These are phyloP conservation scores for Xylaria digitata DNA, from an alignment of 2,329 filamentous ascomycete species.

Conservation along the genomic window DNA sequence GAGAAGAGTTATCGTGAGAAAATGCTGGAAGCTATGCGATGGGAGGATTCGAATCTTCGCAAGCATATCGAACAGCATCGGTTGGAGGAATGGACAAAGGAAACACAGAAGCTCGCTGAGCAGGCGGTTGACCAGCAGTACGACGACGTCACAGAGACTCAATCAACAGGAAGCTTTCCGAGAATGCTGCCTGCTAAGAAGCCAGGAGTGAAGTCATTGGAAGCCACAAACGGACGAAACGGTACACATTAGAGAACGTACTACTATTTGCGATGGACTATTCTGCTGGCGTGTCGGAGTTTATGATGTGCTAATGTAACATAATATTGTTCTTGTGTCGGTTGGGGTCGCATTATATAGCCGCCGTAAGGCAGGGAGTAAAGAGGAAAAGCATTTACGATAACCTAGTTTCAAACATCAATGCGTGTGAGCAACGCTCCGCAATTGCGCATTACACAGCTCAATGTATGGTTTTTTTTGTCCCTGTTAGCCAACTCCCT, in stretches of 20 bases:
- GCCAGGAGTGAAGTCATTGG: conserved; percentile 35
- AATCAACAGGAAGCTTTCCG: conserved; percentile 24
- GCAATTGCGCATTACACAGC: neutral
- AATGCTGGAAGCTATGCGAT: conserved; percentile 76
- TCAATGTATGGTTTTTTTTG: neutral
- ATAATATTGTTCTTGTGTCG: conserved; percentile 37
- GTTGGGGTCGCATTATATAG: conserved; percentile 43
- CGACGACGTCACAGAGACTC: conserved; percentile 44
- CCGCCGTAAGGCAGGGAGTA: conserved; percentile 37
- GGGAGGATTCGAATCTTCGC: conserved; percentile 75
- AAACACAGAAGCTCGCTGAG: conserved; percentile 47
- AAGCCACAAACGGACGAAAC: conserved; percentile 43
- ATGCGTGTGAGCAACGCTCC: neutral
- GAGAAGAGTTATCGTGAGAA: conserved; percentile 73
- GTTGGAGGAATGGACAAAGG: conserved; percentile 73
- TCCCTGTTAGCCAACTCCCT: neutral
- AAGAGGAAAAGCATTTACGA: conserved; percentile 40
- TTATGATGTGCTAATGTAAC: conserved; percentile 36
- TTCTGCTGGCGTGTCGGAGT: conserved; percentile 42
- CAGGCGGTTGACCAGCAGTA: conserved; percentile 47
- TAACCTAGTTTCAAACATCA: conserved; percentile 14
- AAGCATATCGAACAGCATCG: conserved; percentile 74
- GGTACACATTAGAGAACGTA: conserved; percentile 40
- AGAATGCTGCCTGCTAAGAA: conserved; percentile 25
- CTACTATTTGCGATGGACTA: conserved; percentile 29